Base-by-base conservation (phyloP, 2,329 filamentous ascomycete genomes). In the Aspergillus ochraceoroseus region DNA sequence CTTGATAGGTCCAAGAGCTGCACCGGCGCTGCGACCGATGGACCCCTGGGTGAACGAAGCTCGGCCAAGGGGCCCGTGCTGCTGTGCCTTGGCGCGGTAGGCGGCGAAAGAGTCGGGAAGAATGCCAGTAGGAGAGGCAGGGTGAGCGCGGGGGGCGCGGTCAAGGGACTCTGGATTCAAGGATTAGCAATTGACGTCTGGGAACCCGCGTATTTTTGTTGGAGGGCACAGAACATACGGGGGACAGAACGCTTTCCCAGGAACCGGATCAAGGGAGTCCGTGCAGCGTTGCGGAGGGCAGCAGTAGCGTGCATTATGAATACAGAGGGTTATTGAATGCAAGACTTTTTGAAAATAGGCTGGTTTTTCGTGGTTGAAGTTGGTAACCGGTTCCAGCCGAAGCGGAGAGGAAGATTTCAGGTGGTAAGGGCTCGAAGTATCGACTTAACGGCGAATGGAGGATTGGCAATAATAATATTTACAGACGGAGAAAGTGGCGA, bases 1-100 rank as follows among this genome's bases (percentile, higher is more conserved):
- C 52, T 76, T 63, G 47, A 96, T 73, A 8, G 85, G 70, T 32
- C 90, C 89, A 7, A 95, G 74, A 25, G 82, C 71, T 46, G 79
- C 69, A 41, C 87, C 89, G 7, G 84, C 65, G 41, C 71, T 63
- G 55, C 78, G 77, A 51, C 86, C 86, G 47, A 72, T 63, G 38
- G 53, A 54, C 38, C 67, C 61, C 54, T 60, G 61, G 4, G 61
- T 56, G 52, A 62, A 62, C 44, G 58, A 56, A 34, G 61, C 54
- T 30, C 60, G 61, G 36, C 60, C 58, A 37, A 82, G 69, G n/a
- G 79, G 79, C 39, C 79, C 79, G 62, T 82, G 79, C 59, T 81
- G 77, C 59, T 79, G 75, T 33, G 77, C 79, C 66, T 79, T 76
- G 53, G 75, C 66, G 49, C 79, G 72, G 69, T 83, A 81, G 52